Evolutionary conservation across 2,329 filamentous ascomycete genomes (phyloP).

Genomic region (Alternaria sp.): DNA sequence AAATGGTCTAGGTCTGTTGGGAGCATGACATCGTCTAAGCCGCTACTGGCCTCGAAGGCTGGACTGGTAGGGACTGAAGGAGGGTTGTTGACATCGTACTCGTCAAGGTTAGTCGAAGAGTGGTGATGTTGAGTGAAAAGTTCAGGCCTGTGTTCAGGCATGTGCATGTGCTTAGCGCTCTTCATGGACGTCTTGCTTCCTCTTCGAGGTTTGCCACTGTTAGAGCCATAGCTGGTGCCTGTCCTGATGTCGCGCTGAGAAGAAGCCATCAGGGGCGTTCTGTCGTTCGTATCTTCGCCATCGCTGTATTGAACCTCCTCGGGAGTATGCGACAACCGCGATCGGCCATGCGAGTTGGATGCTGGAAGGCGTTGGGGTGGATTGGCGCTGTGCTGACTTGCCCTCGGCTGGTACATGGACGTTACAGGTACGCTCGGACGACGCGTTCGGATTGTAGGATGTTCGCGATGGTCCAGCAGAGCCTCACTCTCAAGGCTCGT

Average conservation of each 20-base stretch:
- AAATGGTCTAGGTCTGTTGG: conserved; percentile 65
- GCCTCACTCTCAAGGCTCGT: conserved; percentile 90
- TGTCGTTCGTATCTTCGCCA: conserved; percentile 58
- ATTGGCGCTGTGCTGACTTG: conserved; percentile 33
- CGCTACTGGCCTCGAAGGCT: conserved; percentile 60
- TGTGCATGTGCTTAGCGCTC: conserved; percentile 35
- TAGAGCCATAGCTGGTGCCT: conserved; percentile 46
- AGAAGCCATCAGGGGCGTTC: conserved; percentile 63
- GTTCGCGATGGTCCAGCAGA: conserved; percentile 81
- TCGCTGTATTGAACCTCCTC: conserved; percentile 56
- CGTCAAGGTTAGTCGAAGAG: conserved; percentile 46
- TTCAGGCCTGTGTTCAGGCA: conserved; percentile 29
- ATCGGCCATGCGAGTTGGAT: conserved; percentile 31
- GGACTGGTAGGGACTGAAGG: conserved; percentile 69
- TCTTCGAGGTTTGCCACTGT: conserved; percentile 44
- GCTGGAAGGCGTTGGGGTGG: conserved; percentile 34
- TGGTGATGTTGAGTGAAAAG: conserved; percentile 40
- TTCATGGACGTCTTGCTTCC: conserved; percentile 47
- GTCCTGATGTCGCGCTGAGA: conserved; percentile 50
- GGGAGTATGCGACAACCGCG: conserved; percentile 44
- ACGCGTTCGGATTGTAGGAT: conserved; percentile 52
- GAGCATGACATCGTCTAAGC: conserved; percentile 71
- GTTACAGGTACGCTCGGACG: conserved; percentile 55
- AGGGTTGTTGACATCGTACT: conserved; percentile 71
- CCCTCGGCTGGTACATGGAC: conserved; percentile 40